phyloP scores from a whole-genome alignment of 345 rosid genomes.

The Trapa incisa region DNA sequence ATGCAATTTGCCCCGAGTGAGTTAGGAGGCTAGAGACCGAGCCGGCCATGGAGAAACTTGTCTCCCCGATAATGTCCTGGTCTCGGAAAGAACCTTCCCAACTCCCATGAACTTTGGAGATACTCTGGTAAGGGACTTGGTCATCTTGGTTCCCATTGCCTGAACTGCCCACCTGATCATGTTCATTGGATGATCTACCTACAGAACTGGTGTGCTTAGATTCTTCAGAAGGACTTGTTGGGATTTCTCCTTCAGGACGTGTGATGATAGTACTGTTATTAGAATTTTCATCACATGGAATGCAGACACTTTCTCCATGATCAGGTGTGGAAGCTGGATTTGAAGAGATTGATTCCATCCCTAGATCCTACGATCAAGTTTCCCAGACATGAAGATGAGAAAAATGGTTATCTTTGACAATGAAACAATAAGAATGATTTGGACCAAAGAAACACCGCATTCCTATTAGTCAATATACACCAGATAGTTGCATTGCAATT shows the following conservation, averaged over 20 bases:
- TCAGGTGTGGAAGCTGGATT: background rate
- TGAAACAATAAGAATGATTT: too few species aligned
- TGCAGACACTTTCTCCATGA: slow-evolving; percentile 7
- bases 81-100: slow-evolving; percentile 17
- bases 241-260: background rate
- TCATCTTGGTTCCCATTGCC: background rate
- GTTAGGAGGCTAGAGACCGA: slow-evolving; percentile 46
- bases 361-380: slow-evolving; percentile 1
- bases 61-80: slow-evolving; percentile 34
- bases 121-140: background rate
- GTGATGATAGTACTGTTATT: background rate
- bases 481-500: background rate
- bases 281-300: background rate
- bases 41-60: slow-evolving; percentile 67
- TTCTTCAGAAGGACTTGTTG: background rate
- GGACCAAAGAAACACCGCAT: too few species aligned
- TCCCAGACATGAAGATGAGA: background rate
- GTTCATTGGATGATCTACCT: background rate
- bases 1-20: slow-evolving; percentile 57
- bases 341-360: background rate
- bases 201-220: background rate
- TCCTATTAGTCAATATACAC: too few species aligned
- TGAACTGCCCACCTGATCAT: background rate
- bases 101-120: background rate
- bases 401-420: background rate